phyloP scores from a whole-genome alignment of 2,329 filamentous ascomycete species.

The Periconia digitata region DNA sequence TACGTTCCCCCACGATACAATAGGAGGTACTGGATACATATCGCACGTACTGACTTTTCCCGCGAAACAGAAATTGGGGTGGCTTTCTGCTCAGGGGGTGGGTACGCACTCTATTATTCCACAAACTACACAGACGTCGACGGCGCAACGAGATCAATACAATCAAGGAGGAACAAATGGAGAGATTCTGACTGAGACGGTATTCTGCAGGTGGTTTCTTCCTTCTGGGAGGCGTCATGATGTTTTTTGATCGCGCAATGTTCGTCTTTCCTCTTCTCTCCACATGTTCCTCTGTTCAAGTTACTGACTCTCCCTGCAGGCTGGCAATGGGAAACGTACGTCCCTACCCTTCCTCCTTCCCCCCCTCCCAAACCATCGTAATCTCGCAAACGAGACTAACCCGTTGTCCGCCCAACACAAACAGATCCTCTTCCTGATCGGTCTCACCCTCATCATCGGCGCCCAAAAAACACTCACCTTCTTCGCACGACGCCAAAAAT shows the following conservation, averaged over 20 bases:
- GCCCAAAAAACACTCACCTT: constrained; percentile 87
- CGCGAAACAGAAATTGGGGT: constrained; percentile 81
- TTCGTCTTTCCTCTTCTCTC: constrained; percentile 48
- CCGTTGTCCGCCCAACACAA: constrained; percentile 54
- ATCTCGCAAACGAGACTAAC: not conserved
- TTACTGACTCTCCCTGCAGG: constrained; percentile 51
- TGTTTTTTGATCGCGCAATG: constrained; percentile 98
- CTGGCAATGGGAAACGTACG: constrained; percentile 95
- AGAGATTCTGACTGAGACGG: not conserved
- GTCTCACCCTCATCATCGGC: constrained; percentile 93
- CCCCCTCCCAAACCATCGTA: constrained; percentile 5
- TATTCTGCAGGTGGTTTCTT: constrained; percentile 77
- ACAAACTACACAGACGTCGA: constrained; percentile 3
- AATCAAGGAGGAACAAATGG: not conserved
- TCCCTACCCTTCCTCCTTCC: constrained; percentile 5
- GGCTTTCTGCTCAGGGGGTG: constrained; percentile 96
- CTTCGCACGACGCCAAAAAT: constrained; percentile 91
- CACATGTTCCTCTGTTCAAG: not conserved
- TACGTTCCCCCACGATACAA: constrained; percentile 61
- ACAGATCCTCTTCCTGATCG: constrained; percentile 96
- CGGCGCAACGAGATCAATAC: constrained; percentile 20
- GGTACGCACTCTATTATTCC: constrained; percentile 47
- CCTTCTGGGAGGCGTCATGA: constrained; percentile 86
- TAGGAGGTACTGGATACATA: too few species aligned
- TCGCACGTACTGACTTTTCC: constrained; percentile 10